Evolutionary conservation across 371 early-diverging fungal genomes (phyloP).

Genomic region (Syncephalastrum racemosum): DNA sequence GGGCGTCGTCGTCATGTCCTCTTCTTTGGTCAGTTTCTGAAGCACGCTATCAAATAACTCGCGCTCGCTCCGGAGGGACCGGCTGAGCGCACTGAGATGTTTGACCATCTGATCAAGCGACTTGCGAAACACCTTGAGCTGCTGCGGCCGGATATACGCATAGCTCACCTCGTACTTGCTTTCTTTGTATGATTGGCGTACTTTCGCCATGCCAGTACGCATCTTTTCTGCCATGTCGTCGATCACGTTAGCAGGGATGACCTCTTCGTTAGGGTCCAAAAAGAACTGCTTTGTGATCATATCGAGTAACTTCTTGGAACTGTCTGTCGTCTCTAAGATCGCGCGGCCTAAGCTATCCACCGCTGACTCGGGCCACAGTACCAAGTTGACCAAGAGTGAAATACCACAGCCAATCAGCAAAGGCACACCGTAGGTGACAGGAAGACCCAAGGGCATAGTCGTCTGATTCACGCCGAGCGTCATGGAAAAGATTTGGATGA

Average conservation of each 20-base stretch:
- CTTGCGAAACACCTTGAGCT: conserved; percentile 32
- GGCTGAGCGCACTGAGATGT: conserved; percentile 42
- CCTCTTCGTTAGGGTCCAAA: conserved; percentile 31
- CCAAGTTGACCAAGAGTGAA: conserved; percentile 36
- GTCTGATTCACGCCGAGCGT: conserved; percentile 15
- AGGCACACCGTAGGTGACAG: conserved; percentile 18
- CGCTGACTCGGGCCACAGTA: conserved; percentile 51
- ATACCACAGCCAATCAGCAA: conserved; percentile 26
- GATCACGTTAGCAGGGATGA: conserved; percentile 24
- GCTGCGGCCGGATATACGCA: conserved; percentile 39
- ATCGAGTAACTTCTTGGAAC: conserved; percentile 38
- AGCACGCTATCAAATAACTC: conserved; percentile 44
- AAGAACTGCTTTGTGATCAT: conserved; percentile 44
- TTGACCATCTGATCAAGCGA: conserved; percentile 35
- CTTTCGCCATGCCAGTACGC: conserved; percentile 39
- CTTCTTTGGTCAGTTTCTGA: conserved; percentile 21
- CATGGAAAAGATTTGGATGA: conserved; percentile 25
- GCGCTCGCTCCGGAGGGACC: conserved; percentile 41
- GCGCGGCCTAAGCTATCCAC: conserved; percentile 44
- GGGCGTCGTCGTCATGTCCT: too few relatives aligned
- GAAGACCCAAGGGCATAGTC: background rate
- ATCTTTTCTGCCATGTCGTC: conserved; percentile 33
- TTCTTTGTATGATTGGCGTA: conserved; percentile 44
- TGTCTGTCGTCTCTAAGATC: conserved; percentile 36
- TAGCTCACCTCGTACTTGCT: conserved; percentile 50